These are phyloP conservation scores for Sporothrix mexicana DNA, from an alignment of 2,329 filamentous ascomycete species.

Conservation along the genomic window DNA sequence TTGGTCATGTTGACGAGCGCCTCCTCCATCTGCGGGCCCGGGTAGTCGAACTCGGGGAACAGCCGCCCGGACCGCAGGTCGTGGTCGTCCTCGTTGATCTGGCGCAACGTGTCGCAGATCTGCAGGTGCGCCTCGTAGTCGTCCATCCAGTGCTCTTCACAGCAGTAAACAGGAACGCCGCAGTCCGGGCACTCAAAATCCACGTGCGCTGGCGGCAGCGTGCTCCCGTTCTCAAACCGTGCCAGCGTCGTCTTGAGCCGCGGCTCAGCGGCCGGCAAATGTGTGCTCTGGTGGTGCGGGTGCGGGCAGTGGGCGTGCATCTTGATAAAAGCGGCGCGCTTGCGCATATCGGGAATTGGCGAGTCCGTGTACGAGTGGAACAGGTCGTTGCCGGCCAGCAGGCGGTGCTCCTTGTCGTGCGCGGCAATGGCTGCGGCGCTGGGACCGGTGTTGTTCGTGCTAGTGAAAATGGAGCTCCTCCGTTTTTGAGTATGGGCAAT, in stretches of 20 bases:
- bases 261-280: conserved; percentile 50
- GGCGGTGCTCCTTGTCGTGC: conserved; percentile 38
- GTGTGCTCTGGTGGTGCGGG: conserved; percentile 78
- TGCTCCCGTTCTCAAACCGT: conserved; percentile 48
- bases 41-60: conserved; percentile 94
- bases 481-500: conserved; percentile 30
- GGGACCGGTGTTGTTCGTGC: background rate
- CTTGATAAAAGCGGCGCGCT: conserved; percentile 86
- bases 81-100: conserved; percentile 98
- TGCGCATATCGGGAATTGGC: conserved; percentile 84
- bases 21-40: conserved; percentile 87
- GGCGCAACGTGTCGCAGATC: conserved; percentile 85
- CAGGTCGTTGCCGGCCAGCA: conserved; percentile 76
- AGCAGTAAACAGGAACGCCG: conserved; percentile 91
- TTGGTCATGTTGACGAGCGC: conserved; percentile 96
- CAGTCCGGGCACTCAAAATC: conserved; percentile 96
- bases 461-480: background rate
- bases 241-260: conserved; percentile 36
- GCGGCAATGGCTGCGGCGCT: conserved; percentile 24
- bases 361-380: conserved; percentile 93
- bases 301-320: conserved; percentile 95
- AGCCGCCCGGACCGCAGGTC: conserved; percentile 87
- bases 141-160: conserved; percentile 92
- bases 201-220: conserved; percentile 76
- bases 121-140: conserved; percentile 93